phyloP scores from a whole-genome alignment of 345 rosid species.

The Euclidium syriacum region DNA sequence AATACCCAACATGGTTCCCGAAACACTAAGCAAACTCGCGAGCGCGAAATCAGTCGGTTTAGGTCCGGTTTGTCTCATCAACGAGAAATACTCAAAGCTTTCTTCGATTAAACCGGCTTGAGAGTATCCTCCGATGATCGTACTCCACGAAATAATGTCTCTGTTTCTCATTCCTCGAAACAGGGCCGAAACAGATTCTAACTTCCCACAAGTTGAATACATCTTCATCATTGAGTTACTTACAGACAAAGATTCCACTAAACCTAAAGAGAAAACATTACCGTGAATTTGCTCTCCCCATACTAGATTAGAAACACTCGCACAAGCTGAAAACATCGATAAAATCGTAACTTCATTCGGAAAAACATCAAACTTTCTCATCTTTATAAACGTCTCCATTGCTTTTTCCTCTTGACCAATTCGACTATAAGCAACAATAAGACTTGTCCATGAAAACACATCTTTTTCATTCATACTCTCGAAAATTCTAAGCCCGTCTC shows the following conservation, averaged over 20 bases:
- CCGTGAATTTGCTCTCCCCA: conserved; percentile 88
- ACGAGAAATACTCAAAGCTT: too few relatives aligned
- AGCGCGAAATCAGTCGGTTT: too few relatives aligned
- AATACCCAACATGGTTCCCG: too few relatives aligned
- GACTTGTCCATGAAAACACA: conserved; percentile 83
- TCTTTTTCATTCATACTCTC: conserved; percentile 52
- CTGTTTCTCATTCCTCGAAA: conserved; percentile 50
- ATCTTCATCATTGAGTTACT: conserved; percentile 63
- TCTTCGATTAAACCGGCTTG: too few relatives aligned
- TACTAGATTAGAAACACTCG: conserved; percentile 50
- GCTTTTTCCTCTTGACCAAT: conserved; percentile 57
- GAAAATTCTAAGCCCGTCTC: conserved; percentile 49
- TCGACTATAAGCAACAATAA: conserved; percentile 53
- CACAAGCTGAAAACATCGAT: conserved; percentile 57
- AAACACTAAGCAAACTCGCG: too few relatives aligned
- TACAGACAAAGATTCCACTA: conserved; percentile 49
- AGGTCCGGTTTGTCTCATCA: too few relatives aligned
- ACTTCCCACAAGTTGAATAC: conserved; percentile 67
- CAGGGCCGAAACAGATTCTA: conserved; percentile 45
- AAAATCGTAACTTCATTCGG: conserved; percentile 78
- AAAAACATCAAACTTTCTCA: conserved; percentile 47
- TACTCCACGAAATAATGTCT: too few relatives aligned
- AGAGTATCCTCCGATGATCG: too few relatives aligned
- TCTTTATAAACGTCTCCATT: conserved; percentile 44
- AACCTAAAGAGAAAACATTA: conserved; percentile 47